Evolutionary conservation across 2,329 filamentous ascomycete species (phyloP).

Genomic region (Gliomastix tumulicola): DNA sequence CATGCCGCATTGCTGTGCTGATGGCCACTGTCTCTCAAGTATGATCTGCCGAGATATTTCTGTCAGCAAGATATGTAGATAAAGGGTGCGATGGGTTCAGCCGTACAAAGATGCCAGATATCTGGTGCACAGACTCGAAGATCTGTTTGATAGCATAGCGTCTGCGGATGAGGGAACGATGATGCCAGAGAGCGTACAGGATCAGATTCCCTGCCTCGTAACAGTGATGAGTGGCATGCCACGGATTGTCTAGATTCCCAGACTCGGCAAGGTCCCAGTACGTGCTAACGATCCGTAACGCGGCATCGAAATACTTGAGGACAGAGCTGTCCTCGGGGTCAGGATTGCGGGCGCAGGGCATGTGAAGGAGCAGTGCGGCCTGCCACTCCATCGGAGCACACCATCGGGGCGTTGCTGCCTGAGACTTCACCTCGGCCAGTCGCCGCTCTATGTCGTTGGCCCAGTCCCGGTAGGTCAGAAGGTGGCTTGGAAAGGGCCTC

Average conservation of each 20-base stretch:
- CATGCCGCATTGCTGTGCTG: neutral
- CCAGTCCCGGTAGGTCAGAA: neutral
- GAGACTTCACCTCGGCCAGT: neutral
- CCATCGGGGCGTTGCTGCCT: neutral
- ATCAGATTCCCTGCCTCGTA: neutral
- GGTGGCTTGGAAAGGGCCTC: neutral
- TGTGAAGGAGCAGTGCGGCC: neutral
- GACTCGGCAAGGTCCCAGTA: neutral
- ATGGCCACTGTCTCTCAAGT: neutral
- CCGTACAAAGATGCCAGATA: neutral
- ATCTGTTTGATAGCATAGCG: neutral
- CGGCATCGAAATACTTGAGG: neutral
- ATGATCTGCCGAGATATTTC: neutral
- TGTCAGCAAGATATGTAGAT: neutral
- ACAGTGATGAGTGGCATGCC: neutral
- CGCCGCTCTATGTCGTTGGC: neutral
- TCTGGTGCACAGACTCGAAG: neutral
- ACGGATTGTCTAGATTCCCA: neutral
- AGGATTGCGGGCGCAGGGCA: neutral
- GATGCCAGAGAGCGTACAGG: neutral
- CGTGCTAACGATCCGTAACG: neutral
- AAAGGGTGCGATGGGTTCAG: neutral
- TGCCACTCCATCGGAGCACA: neutral
- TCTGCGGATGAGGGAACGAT: neutral
- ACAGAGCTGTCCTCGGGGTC: neutral